phyloP scores from a whole-genome alignment of 1,284 basidiomycete genomes.

The Ceratobasidium sp. region DNA sequence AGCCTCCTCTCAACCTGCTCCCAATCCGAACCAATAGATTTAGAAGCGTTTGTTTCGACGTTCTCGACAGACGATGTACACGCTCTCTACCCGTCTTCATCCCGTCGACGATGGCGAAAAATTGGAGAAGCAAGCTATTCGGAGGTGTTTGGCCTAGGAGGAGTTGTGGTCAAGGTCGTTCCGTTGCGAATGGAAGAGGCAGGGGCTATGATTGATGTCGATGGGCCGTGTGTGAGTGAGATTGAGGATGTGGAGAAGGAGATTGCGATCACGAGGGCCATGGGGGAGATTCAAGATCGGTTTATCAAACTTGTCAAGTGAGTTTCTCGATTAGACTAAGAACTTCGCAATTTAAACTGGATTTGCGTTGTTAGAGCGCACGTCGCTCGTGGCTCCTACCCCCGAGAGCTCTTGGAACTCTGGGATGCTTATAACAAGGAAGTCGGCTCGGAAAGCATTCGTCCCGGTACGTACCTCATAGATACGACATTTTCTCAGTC shows the following conservation, averaged over 20 bases:
- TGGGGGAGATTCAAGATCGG: slow-evolving; percentile 79
- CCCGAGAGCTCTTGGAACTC: slow-evolving; percentile 77
- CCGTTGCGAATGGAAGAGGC: slow-evolving; percentile 72
- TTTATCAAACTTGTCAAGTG: slow-evolving; percentile 83
- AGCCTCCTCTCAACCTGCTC: slow-evolving; percentile 27
- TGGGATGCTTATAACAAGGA: slow-evolving; percentile 88
- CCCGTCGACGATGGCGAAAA: slow-evolving; percentile 66
- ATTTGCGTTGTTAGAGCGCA: slow-evolving; percentile 68
- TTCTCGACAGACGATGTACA: slow-evolving; percentile 72
- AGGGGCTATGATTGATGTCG: slow-evolving; percentile 53
- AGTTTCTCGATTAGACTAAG: slow-evolving; percentile 50
- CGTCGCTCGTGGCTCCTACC: slow-evolving; percentile 89
- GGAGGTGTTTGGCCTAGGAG: slow-evolving; percentile 93
- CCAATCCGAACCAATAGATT: slow-evolving; percentile 62
- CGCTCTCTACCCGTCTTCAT: slow-evolving; percentile 62
- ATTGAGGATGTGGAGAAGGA: slow-evolving; percentile 87
- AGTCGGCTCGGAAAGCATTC: slow-evolving; percentile 85
- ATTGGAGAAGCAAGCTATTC: slow-evolving; percentile 97
- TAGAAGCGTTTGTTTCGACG: slow-evolving; percentile 81
- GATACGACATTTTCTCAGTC: no score
- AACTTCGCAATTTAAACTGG: not conserved
- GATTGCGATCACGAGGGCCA: slow-evolving; percentile 85
- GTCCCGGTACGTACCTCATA: slow-evolving; percentile 75
- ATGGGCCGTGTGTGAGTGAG: slow-evolving; percentile 77
- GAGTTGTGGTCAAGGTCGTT: slow-evolving; percentile 90